Conservation (phyloP, 148 eudicot genomes). For the Talinum fruticosum region DNA sequence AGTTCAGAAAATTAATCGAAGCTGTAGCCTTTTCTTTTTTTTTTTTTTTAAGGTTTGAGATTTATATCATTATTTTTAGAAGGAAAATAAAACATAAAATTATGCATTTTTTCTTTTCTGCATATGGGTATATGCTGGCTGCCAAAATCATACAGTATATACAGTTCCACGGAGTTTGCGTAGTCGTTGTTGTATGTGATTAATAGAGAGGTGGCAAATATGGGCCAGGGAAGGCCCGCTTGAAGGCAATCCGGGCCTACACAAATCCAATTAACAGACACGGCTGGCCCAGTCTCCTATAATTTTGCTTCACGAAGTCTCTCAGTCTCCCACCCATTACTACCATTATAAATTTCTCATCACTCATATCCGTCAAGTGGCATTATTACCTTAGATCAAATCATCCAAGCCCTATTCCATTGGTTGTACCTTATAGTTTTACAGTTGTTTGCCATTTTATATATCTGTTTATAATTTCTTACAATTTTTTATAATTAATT, state of each 20-base stretch:
- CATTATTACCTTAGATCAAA: background rate
- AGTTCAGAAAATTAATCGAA: no score
- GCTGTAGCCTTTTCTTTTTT: no score
- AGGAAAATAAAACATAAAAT: background rate
- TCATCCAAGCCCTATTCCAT: no score
- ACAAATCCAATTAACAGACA: constrained; percentile 13
- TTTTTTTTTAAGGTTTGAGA: no score
- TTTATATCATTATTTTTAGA: no score
- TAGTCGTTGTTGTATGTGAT: background rate
- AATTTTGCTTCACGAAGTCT: background rate
- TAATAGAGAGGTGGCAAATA: background rate
- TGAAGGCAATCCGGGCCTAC: constrained; percentile 13
- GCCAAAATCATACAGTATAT: background rate
- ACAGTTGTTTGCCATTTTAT: no score
- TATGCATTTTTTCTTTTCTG: background rate
- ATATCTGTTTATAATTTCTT: no score
- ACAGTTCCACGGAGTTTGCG: background rate
- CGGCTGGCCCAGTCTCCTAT: constrained; percentile 3
- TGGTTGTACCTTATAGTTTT: background rate
- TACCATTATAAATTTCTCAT: background rate
- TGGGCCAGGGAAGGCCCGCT: constrained; percentile 4
- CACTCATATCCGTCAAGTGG: background rate
- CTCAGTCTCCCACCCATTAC: background rate
- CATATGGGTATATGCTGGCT: background rate
- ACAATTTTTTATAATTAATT: no score